Evolutionary conservation across 495 filamentous ascomycete genomes (phyloP), one percentile per base, ranked within the genome.

Genomic region (Glarea lozoyensis): DNA sequence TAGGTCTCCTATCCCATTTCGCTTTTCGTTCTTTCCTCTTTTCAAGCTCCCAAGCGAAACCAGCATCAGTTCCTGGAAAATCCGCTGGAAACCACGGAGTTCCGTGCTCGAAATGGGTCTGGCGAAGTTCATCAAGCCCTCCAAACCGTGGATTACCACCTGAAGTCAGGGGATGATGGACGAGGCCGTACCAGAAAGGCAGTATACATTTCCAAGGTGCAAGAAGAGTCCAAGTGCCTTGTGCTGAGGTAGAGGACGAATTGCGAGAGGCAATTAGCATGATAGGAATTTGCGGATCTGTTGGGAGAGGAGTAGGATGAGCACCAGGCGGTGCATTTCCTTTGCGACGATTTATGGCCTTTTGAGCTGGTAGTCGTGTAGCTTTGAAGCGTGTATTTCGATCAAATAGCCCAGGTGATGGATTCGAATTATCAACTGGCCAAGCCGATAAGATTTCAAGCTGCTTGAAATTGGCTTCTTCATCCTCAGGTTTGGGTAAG

Each of bases 121-220:
- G 93, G 42, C 81, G 69, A 40, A 78, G 69, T 58, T 97, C 81
- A 19, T 83, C 70, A 20, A 96, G 50, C 2, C 92, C 90, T 13
- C 87, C 90, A 51, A 96, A 87, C 21, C 82, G 71, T 7, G 84
- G 78, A 34, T 84, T 88, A 1, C 83, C 77, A 18, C 86, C 84
- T 10, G 79, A 81, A 2, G 83, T 86, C 1, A 93, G 67, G 0
- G 88, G 87, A 55, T 84, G 90, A 55, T 85, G 85, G 75, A 94
- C 81, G 10, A 98, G 53, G 12, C 76, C 72, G 53, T 90, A 85
- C 92, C 92, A 98, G 25, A 97, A 64, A 1, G 88, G 79, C 16
- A 72, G 61, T 21, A 96, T 81, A 50, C 87, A 94, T 54, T 88
- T 90, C 89, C 92, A 97, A 0, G 92, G 92, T 2, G 92, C 66